Conservation (phyloP, 805 yeast species). For the Ogataea wickerhamii region DNA sequence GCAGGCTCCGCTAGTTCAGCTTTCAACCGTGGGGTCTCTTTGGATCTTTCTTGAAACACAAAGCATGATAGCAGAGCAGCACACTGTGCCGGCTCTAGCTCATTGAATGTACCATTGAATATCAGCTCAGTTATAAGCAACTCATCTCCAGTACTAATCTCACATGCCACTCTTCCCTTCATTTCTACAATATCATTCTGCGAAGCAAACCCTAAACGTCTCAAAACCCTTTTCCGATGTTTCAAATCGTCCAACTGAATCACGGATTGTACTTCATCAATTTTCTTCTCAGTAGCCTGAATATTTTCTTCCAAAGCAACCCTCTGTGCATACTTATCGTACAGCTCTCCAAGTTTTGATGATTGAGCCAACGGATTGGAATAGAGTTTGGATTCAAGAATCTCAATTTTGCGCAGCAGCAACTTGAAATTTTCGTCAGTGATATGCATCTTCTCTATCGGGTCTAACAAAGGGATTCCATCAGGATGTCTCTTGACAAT, state of each 20-base stretch:
- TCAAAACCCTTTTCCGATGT: slow-evolving; percentile 86
- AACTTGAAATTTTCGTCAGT: slow-evolving; percentile 62
- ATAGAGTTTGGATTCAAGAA: slow-evolving; percentile 68
- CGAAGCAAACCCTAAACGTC: slow-evolving; percentile 88
- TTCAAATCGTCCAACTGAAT: slow-evolving; percentile 92
- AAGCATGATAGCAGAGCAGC: slow-evolving; percentile 92
- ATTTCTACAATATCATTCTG: slow-evolving; percentile 86
- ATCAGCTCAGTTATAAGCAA: slow-evolving; percentile 83
- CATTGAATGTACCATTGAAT: slow-evolving; percentile 93
- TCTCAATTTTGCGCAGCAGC: slow-evolving; percentile 73
- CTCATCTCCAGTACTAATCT: slow-evolving; percentile 89
- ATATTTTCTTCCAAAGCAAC: slow-evolving; percentile 58
- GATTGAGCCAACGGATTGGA: slow-evolving; percentile 67
- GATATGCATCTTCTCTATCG: slow-evolving; percentile 89
- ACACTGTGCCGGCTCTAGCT: slow-evolving; percentile 81
- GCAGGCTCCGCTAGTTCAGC: slow-evolving; percentile 93
- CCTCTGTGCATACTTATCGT: slow-evolving; percentile 62
- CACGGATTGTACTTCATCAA: slow-evolving; percentile 82
- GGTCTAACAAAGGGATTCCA: slow-evolving; percentile 89
- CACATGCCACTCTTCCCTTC: slow-evolving; percentile 92
- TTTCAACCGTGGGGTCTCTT: slow-evolving; percentile 78
- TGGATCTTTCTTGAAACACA: slow-evolving; percentile 94
- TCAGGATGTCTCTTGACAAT: slow-evolving; percentile 81
- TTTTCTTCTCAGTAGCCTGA: slow-evolving; percentile 56
- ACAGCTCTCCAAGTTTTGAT: slow-evolving; percentile 57